These are phyloP conservation scores for Eleusine coracana DNA, from an alignment of 176 grass and related monocot species.

Conservation along the genomic window DNA sequence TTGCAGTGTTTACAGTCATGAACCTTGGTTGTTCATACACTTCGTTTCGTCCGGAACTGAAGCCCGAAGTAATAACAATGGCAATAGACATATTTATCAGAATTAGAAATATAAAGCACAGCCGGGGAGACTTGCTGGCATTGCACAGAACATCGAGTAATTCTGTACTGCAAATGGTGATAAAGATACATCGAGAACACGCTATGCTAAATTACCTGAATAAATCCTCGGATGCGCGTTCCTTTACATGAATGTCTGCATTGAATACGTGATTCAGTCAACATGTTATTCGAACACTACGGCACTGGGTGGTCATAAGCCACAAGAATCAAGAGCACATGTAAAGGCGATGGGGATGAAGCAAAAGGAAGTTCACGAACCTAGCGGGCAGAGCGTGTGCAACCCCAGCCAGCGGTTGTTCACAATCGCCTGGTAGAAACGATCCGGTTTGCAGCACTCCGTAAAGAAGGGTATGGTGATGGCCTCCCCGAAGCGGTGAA, in stretches of 20 bases:
- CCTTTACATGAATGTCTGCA: conserved; percentile 83
- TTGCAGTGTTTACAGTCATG: conserved; percentile 82
- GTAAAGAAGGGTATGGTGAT: conserved; percentile 95
- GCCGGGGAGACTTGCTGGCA: background rate
- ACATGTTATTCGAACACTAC: background rate
- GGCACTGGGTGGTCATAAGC: too few species aligned
- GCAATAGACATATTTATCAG: background rate
- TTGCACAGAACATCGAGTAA: too few species aligned
- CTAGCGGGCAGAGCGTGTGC: conserved; percentile 94
- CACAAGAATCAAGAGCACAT: background rate
- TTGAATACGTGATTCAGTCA: background rate
- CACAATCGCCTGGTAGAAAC: conserved; percentile 90
- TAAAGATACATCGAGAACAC: background rate
- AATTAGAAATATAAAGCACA: background rate
- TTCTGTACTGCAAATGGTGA: background rate
- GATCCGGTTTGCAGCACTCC: conserved; percentile 83
- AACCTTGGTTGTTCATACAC: conserved; percentile 75
- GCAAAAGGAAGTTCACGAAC: conserved; percentile 38
- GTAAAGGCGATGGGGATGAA: background rate
- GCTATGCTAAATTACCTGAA: conserved; percentile 47
- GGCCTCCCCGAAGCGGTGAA: conserved; percentile 86
- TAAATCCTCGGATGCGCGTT: conserved; percentile 68
- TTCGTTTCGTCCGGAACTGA: conserved; percentile 70
- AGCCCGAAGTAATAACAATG: conserved; percentile 9
- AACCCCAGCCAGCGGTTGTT: conserved; percentile 72